These are phyloP conservation scores for Glebionis coronaria DNA, from an alignment of 129 eudicot species.

Conservation along the genomic window DNA sequence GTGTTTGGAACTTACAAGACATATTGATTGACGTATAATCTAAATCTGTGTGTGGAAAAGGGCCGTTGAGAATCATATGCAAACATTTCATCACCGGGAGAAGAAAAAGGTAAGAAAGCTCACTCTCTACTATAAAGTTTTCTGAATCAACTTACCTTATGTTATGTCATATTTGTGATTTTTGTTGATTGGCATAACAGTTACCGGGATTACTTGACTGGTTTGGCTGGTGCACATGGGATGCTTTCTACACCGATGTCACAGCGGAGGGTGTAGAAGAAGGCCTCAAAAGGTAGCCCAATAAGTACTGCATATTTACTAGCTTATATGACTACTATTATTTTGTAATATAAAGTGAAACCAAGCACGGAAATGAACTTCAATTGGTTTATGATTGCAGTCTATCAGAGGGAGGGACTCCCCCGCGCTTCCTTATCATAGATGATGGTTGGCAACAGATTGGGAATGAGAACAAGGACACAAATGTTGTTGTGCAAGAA, in stretches of 20 bases:
- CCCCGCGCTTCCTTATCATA: slow-evolving; percentile 87
- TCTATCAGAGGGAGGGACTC: slow-evolving; percentile 70
- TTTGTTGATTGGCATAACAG: slow-evolving; percentile 36
- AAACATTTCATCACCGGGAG: slow-evolving; percentile 84
- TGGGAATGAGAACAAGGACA: slow-evolving; percentile 49
- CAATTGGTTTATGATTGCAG: slow-evolving; percentile 31
- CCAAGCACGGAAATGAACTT: background rate
- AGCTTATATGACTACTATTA: background rate
- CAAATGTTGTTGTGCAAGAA: slow-evolving; percentile 56
- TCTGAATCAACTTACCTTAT: background rate
- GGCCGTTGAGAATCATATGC: slow-evolving; percentile 86
- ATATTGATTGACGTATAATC: background rate
- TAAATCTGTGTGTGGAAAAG: slow-evolving; percentile 39
- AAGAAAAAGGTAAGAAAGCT: slow-evolving; percentile 63
- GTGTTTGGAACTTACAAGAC: background rate
- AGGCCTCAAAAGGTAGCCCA: slow-evolving; percentile 70
- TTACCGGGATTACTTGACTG: slow-evolving; percentile 71
- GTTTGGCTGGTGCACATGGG: slow-evolving; percentile 99
- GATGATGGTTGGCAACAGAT: slow-evolving; percentile 99
- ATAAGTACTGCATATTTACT: background rate
- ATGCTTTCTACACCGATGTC: slow-evolving; percentile 97
- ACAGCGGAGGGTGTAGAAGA: slow-evolving; percentile 92
- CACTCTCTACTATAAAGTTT: background rate
- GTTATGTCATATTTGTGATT: slow-evolving; percentile 7
- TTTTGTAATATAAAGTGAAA: background rate